phyloP scores from a whole-genome alignment of 352 stramenopile species.

The Pythium aquatile region DNA sequence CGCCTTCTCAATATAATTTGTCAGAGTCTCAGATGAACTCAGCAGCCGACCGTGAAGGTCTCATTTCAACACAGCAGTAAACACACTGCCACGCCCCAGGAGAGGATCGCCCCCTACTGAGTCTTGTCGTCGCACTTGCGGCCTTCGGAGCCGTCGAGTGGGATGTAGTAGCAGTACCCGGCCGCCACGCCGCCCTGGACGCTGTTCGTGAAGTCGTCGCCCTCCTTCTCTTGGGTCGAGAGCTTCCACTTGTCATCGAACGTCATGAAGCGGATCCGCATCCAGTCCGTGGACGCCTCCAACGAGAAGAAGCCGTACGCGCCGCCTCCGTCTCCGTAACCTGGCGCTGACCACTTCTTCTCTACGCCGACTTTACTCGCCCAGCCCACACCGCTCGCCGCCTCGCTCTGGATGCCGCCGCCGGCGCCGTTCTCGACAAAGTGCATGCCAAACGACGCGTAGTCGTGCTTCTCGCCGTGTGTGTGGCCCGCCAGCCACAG shows the following conservation, averaged over 20 bases:
- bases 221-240: not conserved
- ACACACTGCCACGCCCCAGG: no score
- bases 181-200: not conserved
- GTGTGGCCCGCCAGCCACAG: slow-evolving; percentile 40
- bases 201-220: not conserved
- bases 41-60: not conserved
- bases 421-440: slow-evolving; percentile 33
- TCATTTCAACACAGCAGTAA: not conserved
- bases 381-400: slow-evolving; percentile 3
- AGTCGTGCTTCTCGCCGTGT: slow-evolving; percentile 68
- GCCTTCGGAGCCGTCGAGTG: not conserved
- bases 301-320: slow-evolving; percentile 17
- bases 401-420: slow-evolving; percentile 30
- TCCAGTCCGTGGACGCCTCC: not conserved
- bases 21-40: not conserved
- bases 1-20: not conserved
- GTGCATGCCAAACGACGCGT: slow-evolving; percentile 26
- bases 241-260: slow-evolving; percentile 2
- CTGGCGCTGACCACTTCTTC: not conserved
- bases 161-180: slow-evolving; percentile 1
- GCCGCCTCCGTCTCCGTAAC: slow-evolving; percentile 4
- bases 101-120: no score
- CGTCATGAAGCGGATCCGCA: slow-evolving; percentile 1
- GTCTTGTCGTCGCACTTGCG: not conserved
- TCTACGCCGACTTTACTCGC: not conserved